A percentile compares a stretch with the other conserved stretches of the same genome.
Conservation (phyloP, 2,329 filamentous ascomycete genomes). For the Aspergillus terreus region DNA sequence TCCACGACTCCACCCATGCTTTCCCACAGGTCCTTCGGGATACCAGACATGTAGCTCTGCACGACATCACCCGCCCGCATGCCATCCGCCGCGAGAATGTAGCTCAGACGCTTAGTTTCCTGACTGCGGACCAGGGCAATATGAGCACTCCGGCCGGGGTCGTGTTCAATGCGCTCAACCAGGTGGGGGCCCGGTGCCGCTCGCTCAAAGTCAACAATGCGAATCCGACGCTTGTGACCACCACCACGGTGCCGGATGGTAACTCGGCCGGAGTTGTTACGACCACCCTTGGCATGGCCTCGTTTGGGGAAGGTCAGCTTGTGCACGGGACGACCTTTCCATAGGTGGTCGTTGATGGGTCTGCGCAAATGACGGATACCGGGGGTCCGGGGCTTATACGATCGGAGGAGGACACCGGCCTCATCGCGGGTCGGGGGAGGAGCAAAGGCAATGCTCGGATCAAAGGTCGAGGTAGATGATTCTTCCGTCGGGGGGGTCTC, state of each 20-base stretch:
- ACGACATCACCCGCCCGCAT: slow-evolving; percentile 88
- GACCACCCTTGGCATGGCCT: slow-evolving; percentile 86
- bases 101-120: slow-evolving; percentile 71
- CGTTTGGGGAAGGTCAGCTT: slow-evolving; percentile 88
- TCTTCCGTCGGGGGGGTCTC: slow-evolving; percentile 25
- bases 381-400: slow-evolving; percentile 89
- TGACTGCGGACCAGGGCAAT: slow-evolving; percentile 81
- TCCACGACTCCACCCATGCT: slow-evolving; percentile 92
- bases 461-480: slow-evolving; percentile 33
- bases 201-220: slow-evolving; percentile 85
- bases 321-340: slow-evolving; percentile 83
- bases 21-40: slow-evolving; percentile 78
- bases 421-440: slow-evolving; percentile 44
- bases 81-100: slow-evolving; percentile 93
- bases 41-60: slow-evolving; percentile 86
- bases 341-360: slow-evolving; percentile 93
- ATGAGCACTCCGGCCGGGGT: slow-evolving; percentile 88
- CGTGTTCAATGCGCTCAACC: slow-evolving; percentile 93
- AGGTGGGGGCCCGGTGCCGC: slow-evolving; percentile 74
- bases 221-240: slow-evolving; percentile 85
- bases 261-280: slow-evolving; percentile 81
- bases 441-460: slow-evolving; percentile 39
- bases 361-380: slow-evolving; percentile 87
- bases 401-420: slow-evolving; percentile 58
- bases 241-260: slow-evolving; percentile 91